phyloP scores from a whole-genome alignment of 306 rosid genomes.

The Mucuna pruriens region DNA sequence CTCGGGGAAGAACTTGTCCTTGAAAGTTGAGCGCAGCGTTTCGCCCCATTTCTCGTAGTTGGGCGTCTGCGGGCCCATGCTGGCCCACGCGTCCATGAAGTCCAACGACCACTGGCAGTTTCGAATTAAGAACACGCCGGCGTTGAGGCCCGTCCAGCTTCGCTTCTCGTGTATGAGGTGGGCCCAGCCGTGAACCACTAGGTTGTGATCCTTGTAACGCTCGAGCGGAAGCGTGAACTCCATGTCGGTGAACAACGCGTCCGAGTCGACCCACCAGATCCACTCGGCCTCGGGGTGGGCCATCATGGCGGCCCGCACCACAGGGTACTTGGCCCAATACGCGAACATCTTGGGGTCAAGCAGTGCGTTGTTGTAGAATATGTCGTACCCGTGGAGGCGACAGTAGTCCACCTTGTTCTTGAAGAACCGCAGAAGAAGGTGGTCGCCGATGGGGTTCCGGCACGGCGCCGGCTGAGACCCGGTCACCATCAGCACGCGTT shows the following conservation, averaged over 20 bases:
- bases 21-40: conserved; percentile 56
- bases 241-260: conserved; percentile 88
- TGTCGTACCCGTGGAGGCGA: conserved; percentile 70
- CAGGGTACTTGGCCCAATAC: conserved; percentile 87
- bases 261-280: conserved; percentile 99
- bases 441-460: conserved; percentile 75
- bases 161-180: conserved; percentile 55
- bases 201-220: conserved; percentile 67
- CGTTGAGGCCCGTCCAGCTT: conserved; percentile 96
- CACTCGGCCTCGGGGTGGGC: conserved; percentile 96
- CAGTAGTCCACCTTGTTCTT: conserved; percentile 91
- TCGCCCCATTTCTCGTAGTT: conserved; percentile 75
- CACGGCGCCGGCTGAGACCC: conserved; percentile 88
- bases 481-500: conserved; percentile 53
- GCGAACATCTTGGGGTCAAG: conserved; percentile 67
- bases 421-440: conserved; percentile 63
- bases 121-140: conserved; percentile 81
- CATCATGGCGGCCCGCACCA: conserved; percentile 78
- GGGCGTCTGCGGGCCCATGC: conserved; percentile 86
- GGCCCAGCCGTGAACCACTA: conserved; percentile 81
- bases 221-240: conserved; percentile 72
- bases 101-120: conserved; percentile 94
- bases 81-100: conserved; percentile 76
- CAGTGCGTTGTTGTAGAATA: conserved; percentile 75
- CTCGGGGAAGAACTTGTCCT: conserved; percentile 79